Evolutionary conservation across 1,284 basidiomycete species (phyloP).

Genomic region (Puccinia horiana): DNA sequence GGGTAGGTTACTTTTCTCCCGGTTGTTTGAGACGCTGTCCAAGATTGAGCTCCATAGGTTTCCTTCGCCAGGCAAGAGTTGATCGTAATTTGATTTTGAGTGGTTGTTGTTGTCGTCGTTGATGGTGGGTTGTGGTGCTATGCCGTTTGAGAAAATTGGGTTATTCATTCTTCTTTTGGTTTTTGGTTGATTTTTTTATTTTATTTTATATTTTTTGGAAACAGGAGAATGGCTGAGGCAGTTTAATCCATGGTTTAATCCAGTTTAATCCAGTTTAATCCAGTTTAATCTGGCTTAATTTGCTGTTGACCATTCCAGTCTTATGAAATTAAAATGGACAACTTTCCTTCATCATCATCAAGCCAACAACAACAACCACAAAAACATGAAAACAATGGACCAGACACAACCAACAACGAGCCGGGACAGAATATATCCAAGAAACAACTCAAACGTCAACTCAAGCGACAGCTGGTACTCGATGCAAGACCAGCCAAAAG

Average conservation of each 20-base stretch:
- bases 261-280: too few species aligned
- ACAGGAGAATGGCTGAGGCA: too few species aligned
- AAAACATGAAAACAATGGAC: neutral
- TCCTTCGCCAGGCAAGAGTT: constrained; percentile 46
- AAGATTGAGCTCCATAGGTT: constrained; percentile 89
- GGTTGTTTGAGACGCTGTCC: constrained; percentile 78
- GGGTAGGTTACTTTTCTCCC: constrained; percentile 56
- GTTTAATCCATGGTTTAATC: neutral
- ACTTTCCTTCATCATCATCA: too few species aligned
- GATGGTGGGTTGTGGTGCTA: neutral
- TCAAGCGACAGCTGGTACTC: neutral
- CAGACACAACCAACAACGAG: neutral
- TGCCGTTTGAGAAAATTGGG: neutral
- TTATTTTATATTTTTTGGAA: too few species aligned
- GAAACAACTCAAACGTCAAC: constrained; percentile 39
- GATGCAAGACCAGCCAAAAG: constrained; percentile 30
- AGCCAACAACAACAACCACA: neutral
- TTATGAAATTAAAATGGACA: too few species aligned
- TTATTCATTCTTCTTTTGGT: neutral
- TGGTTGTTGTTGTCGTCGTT: neutral
- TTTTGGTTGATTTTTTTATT: neutral
- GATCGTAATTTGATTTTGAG: constrained; percentile 28
- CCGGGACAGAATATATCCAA: constrained; percentile 14
- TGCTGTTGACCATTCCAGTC: too few species aligned
- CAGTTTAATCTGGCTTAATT: too few species aligned